Evolutionary conservation across 2,329 filamentous ascomycete genomes (phyloP).

Genomic region (Tolypocladium nubicola): DNA sequence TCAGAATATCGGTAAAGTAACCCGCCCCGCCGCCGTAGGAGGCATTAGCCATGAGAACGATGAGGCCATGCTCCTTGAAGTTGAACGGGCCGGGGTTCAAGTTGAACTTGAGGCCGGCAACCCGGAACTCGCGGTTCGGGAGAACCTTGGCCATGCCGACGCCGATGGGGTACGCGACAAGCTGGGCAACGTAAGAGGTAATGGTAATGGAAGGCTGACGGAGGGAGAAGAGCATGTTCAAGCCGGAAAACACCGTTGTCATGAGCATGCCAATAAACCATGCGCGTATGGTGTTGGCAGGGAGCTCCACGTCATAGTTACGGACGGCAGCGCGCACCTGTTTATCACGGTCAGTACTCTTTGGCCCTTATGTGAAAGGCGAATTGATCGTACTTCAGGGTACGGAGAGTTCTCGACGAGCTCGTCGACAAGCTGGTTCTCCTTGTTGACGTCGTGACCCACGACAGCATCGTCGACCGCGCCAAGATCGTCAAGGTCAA

Average conservation of each 20-base stretch:
- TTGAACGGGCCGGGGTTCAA: slow-evolving; percentile 39
- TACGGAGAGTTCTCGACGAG: not conserved
- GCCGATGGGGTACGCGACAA: slow-evolving; percentile 33
- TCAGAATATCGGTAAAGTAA: slow-evolving; percentile 29
- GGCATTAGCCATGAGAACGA: slow-evolving; percentile 45
- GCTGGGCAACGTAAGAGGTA: slow-evolving; percentile 25
- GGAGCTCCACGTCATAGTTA: slow-evolving; percentile 26
- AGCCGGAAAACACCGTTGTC: slow-evolving; percentile 31
- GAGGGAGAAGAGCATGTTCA: slow-evolving; percentile 31
- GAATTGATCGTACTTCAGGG: not conserved
- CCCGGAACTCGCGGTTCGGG: slow-evolving; percentile 28
- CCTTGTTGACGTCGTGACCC: not conserved
- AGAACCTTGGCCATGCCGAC: slow-evolving; percentile 29
- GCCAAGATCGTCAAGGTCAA: not conserved
- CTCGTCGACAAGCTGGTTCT: not conserved
- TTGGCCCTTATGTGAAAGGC: not conserved
- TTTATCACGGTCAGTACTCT: not conserved
- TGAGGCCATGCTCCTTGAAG: slow-evolving; percentile 42
- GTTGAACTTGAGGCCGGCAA: slow-evolving; percentile 30
- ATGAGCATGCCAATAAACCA: slow-evolving; percentile 35
- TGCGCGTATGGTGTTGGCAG: slow-evolving; percentile 26
- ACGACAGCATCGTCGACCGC: not conserved
- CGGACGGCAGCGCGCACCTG: slow-evolving; percentile 22
- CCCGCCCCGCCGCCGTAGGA: slow-evolving; percentile 28
- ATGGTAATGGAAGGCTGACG: slow-evolving; percentile 24